Evolutionary conservation across 768 basidiomycete species (phyloP), one percentile per base, ranked within the genome.

Genomic region (Rhodotorula toruloides): DNA sequence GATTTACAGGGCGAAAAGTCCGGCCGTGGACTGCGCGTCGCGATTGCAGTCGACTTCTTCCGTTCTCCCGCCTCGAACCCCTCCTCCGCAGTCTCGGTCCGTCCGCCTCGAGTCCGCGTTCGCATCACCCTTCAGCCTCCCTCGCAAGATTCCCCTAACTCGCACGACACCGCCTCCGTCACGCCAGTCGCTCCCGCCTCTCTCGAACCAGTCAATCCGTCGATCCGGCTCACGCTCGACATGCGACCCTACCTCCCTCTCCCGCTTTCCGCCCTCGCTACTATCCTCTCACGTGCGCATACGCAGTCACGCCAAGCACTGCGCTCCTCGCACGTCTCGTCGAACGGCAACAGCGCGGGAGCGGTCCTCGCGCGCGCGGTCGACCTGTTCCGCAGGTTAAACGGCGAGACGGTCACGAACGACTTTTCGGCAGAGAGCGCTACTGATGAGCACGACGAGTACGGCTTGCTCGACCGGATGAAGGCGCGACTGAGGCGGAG

Each of bases 1-100:
- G 70, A 71, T 50, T 58, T 67, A 32, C 46, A 59, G 43, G 6
- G 5, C 9, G 70, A 71, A 47, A 66, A 71, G 34, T 5, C 17
- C 19, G 54, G 49, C 13, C 61, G 50, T 1, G 65, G 70, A 4
- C 61, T 63, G 25, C 49, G 43, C 11, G 43, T 37, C 16, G 43
- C 61, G 27, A 14, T 71, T 22, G 21, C 29, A 16, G 25, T 67
- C 62, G 70, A 63, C 32, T 71, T 66, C 50, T 67, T 56, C 58
- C 70, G 61, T 29, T 58, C 13, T 2, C 43, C 9, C 50, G 57
- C 22, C 46, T 49, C 29, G 48, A 54, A 8, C 53, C 58, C 13
- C 43, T 37, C 27, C 39, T 40, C 31, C 32, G 65, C 50, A 46
- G 61, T 40, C 40, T 65, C 39, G 52, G 59, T n/a, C 60, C 65